These are phyloP conservation scores for Lactarius tabidus DNA, from an alignment of 768 basidiomycete species.

Conservation along the genomic window DNA sequence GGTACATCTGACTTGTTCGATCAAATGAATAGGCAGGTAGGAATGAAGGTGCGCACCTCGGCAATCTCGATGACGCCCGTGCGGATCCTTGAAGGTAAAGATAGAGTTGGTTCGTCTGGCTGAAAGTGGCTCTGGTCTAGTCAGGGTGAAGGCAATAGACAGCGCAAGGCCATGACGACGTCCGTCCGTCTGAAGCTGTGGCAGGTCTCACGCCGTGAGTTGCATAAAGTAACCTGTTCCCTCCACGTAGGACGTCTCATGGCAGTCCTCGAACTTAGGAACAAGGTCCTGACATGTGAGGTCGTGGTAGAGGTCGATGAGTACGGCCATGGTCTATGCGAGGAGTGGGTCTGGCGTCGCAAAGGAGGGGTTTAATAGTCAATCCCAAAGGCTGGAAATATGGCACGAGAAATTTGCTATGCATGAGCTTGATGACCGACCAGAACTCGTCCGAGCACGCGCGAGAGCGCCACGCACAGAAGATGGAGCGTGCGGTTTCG, in stretches of 20 bases:
- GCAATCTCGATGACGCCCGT: conserved; percentile 86
- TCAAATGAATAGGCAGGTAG: background rate
- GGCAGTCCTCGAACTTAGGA: conserved; percentile 86
- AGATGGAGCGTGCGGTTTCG: conserved; percentile 94
- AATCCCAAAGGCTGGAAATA: conserved; percentile 82
- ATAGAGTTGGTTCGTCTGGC: conserved; percentile 79
- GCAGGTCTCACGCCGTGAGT: conserved; percentile 78
- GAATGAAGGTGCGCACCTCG: conserved; percentile 51
- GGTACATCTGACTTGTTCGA: conserved; percentile 51
- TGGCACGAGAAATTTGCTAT: conserved; percentile 74
- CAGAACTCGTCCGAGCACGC: conserved; percentile 85
- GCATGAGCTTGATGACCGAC: conserved; percentile 87
- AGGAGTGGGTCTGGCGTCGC: conserved; percentile 42
- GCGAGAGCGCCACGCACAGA: conserved; percentile 87
- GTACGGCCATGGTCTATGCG: conserved; percentile 70
- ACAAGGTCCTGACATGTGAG: conserved; percentile 94
- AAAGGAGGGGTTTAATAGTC: conserved; percentile 53
- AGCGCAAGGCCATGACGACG: conserved; percentile 30
- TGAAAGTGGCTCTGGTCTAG: conserved; percentile 31
- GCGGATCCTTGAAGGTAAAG: conserved; percentile 86
- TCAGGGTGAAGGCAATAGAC: conserved; percentile 4
- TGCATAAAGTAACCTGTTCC: conserved; percentile 68
- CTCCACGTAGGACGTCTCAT: conserved; percentile 76
- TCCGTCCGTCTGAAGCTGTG: conserved; percentile 65
- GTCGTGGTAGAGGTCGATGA: conserved; percentile 89